Evolutionary conservation across 768 basidiomycete genomes (phyloP).

Genomic region (Tubosaeta sp.): DNA sequence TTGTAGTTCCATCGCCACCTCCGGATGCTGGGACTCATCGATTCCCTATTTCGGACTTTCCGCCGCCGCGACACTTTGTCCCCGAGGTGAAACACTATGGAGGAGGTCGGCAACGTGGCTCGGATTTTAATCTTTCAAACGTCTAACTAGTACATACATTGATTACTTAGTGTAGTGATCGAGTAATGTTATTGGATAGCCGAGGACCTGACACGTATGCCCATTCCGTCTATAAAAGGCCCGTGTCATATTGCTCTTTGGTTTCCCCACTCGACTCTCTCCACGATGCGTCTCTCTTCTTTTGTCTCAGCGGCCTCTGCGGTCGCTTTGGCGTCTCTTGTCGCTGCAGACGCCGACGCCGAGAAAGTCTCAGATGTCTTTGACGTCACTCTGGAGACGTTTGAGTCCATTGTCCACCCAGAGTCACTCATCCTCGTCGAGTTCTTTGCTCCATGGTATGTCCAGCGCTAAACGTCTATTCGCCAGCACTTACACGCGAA

Average conservation of each 20-base stretch:
- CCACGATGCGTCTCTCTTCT: slow-evolving; percentile 61
- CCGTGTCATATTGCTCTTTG: not conserved
- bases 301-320: slow-evolving; percentile 47
- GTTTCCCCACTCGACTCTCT: slow-evolving; percentile 4
- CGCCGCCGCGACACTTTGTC: slow-evolving; percentile 66
- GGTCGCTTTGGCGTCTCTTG: slow-evolving; percentile 51
- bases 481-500: not conserved
- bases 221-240: slow-evolving; percentile 20
- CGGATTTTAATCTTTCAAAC: slow-evolving; percentile 56
- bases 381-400: slow-evolving; percentile 63
- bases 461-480: not conserved
- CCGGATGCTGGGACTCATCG: slow-evolving; percentile 63
- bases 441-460: slow-evolving; percentile 88
- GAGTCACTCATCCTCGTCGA: slow-evolving; percentile 85
- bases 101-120: slow-evolving; percentile 65
- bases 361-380: slow-evolving; percentile 70
- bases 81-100: slow-evolving; percentile 49
- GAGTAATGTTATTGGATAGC: not conserved
- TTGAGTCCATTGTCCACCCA: slow-evolving; percentile 58
- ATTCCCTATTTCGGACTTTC: slow-evolving; percentile 76
- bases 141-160: slow-evolving; percentile 17
- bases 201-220: slow-evolving; percentile 31
- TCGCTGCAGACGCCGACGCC: slow-evolving; percentile 40
- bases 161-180: not conserved
- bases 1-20: slow-evolving; percentile 50